A percentile compares a stretch with the other conserved stretches of the same genome.
Conservation (phyloP, 2,329 filamentous ascomycete species). For the Emergomyces pasteurianus region DNA sequence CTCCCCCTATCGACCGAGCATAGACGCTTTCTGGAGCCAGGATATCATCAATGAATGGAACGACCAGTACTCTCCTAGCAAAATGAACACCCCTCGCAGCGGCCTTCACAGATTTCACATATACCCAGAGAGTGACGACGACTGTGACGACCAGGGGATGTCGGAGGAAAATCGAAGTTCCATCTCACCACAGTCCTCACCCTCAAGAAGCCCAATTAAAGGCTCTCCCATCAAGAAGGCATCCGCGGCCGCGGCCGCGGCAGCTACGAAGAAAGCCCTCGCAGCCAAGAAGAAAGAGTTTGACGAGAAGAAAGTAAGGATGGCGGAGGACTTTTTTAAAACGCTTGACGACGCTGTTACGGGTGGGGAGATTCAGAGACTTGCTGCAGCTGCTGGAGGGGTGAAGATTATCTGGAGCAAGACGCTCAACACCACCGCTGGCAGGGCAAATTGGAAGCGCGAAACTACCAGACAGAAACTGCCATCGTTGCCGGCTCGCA, state of each 20-base stretch:
- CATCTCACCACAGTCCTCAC: neutral
- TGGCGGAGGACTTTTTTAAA: slow-evolving; percentile 44
- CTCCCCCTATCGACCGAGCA: slow-evolving; percentile 38
- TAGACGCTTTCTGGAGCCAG: slow-evolving; percentile 44
- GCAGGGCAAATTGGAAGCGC: slow-evolving; percentile 57
- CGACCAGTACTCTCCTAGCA: slow-evolving; percentile 42
- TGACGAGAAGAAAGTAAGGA: slow-evolving; percentile 38
- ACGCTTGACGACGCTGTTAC: slow-evolving; percentile 45
- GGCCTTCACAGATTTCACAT: slow-evolving; percentile 13
- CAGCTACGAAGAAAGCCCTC: slow-evolving; percentile 22
- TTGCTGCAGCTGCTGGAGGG: slow-evolving; percentile 43
- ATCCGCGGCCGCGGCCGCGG: slow-evolving; percentile 14
- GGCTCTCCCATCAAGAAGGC: slow-evolving; percentile 17
- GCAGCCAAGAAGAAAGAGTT: slow-evolving; percentile 39
- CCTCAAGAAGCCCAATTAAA: slow-evolving; percentile 5
- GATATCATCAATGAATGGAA: slow-evolving; percentile 43
- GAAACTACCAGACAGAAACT: slow-evolving; percentile 25
- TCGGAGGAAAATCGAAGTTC: neutral
- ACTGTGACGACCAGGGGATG: slow-evolving; percentile 13
- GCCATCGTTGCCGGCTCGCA: neutral
- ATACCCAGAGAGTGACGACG: slow-evolving; percentile 28
- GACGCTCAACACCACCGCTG: slow-evolving; percentile 51
- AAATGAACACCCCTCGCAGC: slow-evolving; percentile 18
- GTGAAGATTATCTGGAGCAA: slow-evolving; percentile 50
- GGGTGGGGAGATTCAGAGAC: slow-evolving; percentile 34